Conservation (phyloP, 257 asterid species). For the Lantana camara region DNA sequence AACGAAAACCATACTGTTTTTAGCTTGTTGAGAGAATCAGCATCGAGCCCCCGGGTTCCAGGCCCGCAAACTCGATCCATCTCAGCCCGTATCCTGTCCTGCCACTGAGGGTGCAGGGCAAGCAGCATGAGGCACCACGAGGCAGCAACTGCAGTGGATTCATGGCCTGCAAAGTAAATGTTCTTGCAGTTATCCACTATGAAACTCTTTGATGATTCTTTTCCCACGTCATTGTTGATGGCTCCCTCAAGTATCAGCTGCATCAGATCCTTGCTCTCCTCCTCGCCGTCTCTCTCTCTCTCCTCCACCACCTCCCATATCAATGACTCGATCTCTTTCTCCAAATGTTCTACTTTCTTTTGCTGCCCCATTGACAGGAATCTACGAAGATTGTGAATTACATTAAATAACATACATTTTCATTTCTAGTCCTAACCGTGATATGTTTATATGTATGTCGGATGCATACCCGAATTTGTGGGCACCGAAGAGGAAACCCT, state of each 20-base stretch:
- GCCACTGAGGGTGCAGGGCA: slow-evolving; percentile 86
- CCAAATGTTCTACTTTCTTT: slow-evolving; percentile 54
- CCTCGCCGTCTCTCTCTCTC: slow-evolving; percentile 41
- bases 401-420: no score
- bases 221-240: slow-evolving; percentile 42
- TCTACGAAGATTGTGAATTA: slow-evolving; percentile 26
- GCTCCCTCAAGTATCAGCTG: slow-evolving; percentile 75
- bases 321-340: slow-evolving; percentile 66
- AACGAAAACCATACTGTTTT: slow-evolving; percentile 48
- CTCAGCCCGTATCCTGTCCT: slow-evolving; percentile 59
- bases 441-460: no score
- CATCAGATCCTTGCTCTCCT: slow-evolving; percentile 51
- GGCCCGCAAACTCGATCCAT: slow-evolving; percentile 37
- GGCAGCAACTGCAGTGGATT: slow-evolving; percentile 82
- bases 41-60: slow-evolving; percentile 30
- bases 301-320: slow-evolving; percentile 73
- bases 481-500: slow-evolving; percentile 60
- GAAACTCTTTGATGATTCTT: slow-evolving; percentile 59
- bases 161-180: slow-evolving; percentile 88
- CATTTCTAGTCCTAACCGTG: no score
- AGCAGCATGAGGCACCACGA: slow-evolving; percentile 89
- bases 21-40: slow-evolving; percentile 62
- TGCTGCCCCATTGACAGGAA: slow-evolving; percentile 44
- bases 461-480: slow-evolving; percentile 46
- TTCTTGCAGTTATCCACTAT: slow-evolving; percentile 92